A percentile compares a stretch with the other conserved stretches of the same genome.
Conservation (phyloP, 1,139 yeast genomes). For the Yamadazyma sp. region DNA sequence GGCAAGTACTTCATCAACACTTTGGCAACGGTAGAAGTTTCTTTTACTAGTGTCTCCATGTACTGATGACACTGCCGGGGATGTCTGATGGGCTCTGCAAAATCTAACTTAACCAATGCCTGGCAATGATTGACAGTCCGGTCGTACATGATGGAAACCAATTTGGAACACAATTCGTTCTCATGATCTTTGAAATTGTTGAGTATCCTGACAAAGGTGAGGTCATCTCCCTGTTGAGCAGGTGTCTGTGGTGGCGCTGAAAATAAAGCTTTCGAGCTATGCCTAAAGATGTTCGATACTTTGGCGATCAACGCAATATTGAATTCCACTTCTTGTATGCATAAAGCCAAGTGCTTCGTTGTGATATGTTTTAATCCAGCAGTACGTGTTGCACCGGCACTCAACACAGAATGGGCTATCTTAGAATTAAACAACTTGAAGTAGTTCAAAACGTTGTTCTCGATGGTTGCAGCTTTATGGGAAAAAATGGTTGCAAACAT, state of each 20-base stretch:
- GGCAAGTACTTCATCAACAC: conserved; percentile 63
- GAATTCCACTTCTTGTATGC: conserved; percentile 58
- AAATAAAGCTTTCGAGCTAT: conserved; percentile 1
- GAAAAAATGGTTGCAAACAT: conserved; percentile 52
- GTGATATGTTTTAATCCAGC: conserved; percentile 77
- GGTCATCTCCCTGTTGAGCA: conserved; percentile 28
- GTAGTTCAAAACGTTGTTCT: conserved; percentile 49
- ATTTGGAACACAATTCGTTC: conserved; percentile 62
- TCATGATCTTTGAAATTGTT: conserved; percentile 58
- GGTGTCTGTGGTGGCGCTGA: conserved; percentile 7
- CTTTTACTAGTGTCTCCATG: conserved; percentile 68
- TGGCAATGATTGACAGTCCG: conserved; percentile 53
- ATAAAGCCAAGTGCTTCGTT: conserved; percentile 69
- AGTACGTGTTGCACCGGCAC: conserved; percentile 76
- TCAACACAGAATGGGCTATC: conserved; percentile 62
- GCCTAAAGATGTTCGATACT: conserved; percentile 20
- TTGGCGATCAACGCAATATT: conserved; percentile 26
- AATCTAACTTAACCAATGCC: conserved; percentile 47
- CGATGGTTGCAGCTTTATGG: conserved; percentile 30
- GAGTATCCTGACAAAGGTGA: conserved; percentile 31
- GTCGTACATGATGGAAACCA: conserved; percentile 70
- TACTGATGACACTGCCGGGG: conserved; percentile 56
- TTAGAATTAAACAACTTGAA: conserved; percentile 56
- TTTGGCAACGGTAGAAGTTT: conserved; percentile 61
- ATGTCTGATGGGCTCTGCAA: conserved; percentile 44